Conservation (phyloP, 2,329 filamentous ascomycete genomes). For the Botryosphaeria dothidea region DNA sequence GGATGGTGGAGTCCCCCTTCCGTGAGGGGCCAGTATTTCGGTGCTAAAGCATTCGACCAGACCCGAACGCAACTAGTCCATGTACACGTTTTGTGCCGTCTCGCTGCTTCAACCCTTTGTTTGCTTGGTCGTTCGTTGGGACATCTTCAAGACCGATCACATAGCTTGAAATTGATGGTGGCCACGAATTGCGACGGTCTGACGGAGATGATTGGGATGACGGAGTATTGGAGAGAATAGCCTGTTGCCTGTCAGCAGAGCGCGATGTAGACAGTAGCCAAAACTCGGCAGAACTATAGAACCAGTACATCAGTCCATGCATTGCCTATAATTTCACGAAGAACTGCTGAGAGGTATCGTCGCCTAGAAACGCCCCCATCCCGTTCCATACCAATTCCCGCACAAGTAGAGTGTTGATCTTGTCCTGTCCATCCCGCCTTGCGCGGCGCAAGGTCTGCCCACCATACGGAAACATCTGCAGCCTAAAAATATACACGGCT, state of each 20-base stretch:
- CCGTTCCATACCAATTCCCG: background rate
- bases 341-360: constrained; percentile 13
- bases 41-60: no score
- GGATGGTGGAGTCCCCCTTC: background rate
- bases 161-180: no score
- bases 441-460: background rate
- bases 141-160: no score
- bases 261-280: background rate
- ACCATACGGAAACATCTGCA: background rate
- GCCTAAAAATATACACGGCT: background rate
- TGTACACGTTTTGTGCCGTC: no score
- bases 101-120: no score
- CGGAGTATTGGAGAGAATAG: background rate
- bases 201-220: background rate
- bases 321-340: constrained; percentile 6
- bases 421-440: background rate
- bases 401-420: background rate
- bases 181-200: background rate
- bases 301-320: background rate
- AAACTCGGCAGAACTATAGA: background rate
- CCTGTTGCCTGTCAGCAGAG: background rate
- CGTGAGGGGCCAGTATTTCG: no score
- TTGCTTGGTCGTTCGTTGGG: no score
- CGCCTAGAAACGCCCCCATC: constrained; percentile 10
- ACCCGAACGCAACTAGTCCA: no score